These are phyloP conservation scores for Zygosaccharomyces rouxii DNA, from an alignment of 805 yeast species.

Conservation along the genomic window DNA sequence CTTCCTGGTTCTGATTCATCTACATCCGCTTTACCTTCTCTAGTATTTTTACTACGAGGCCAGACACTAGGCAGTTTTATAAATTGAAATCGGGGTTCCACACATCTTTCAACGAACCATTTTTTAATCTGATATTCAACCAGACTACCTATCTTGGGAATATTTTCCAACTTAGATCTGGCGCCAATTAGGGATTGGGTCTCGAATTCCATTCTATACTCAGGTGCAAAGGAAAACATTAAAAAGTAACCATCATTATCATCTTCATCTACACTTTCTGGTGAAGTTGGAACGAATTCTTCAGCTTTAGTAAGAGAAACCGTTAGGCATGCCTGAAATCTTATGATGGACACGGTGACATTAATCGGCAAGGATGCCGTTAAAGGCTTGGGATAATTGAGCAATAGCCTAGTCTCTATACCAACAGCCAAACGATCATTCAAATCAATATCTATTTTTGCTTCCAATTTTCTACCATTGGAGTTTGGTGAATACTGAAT, in stretches of 20 bases:
- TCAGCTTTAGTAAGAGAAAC: slow-evolving; percentile 54
- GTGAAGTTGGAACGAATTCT: slow-evolving; percentile 25
- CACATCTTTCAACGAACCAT: slow-evolving; percentile 91
- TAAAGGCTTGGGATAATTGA: slow-evolving; percentile 78
- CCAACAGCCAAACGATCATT: slow-evolving; percentile 85
- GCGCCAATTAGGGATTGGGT: slow-evolving; percentile 90
- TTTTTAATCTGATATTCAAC: slow-evolving; percentile 76
- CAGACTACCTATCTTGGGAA: slow-evolving; percentile 83
- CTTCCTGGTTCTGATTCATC: slow-evolving; percentile 10
- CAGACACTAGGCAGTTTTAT: slow-evolving; percentile 81
- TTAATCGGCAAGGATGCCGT: slow-evolving; percentile 86
- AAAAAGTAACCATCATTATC: slow-evolving; percentile 56
- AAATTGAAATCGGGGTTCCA: slow-evolving; percentile 88
- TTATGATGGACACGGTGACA: slow-evolving; percentile 77
- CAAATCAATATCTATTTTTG: slow-evolving; percentile 85
- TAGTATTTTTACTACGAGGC: slow-evolving; percentile 64
- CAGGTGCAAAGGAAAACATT: slow-evolving; percentile 88
- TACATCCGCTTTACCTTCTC: slow-evolving; percentile 36
- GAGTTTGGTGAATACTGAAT: slow-evolving; percentile 57
- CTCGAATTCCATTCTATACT: slow-evolving; percentile 81
- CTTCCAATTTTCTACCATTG: slow-evolving; percentile 55
- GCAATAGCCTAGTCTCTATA: slow-evolving; percentile 68
- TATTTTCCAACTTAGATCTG: slow-evolving; percentile 83
- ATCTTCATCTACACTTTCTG: slow-evolving; percentile 16
- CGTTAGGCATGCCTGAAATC: slow-evolving; percentile 86